A percentile compares a stretch with the other conserved stretches of the same genome.
phyloP scores from a whole-genome alignment of 169 alveolate species.

The Toxoplasma gondii region DNA sequence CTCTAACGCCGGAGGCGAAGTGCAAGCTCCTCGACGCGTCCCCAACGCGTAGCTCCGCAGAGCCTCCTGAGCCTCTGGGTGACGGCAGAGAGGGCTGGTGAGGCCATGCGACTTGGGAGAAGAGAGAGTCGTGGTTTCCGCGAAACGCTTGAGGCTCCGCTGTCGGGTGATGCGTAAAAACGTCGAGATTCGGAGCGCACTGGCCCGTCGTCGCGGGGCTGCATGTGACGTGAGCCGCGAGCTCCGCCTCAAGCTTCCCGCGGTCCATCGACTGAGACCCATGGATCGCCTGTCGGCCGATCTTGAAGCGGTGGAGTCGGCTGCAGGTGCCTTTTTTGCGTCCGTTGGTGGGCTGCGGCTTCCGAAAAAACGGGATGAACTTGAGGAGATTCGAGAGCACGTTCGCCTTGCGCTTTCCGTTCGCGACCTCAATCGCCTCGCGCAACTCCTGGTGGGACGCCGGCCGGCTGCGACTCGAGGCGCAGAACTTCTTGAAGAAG shows the following conservation, averaged over 20 bases:
- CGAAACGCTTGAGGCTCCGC: background rate
- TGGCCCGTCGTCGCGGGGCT: background rate
- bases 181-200: background rate
- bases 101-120: background rate
- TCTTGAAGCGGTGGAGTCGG: background rate
- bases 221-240: background rate
- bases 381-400: constrained; percentile 6
- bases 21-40: too few species aligned
- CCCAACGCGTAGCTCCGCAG: too few species aligned
- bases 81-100: too few species aligned
- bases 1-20: too few species aligned
- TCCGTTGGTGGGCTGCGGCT: background rate
- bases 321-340: background rate
- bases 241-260: background rate
- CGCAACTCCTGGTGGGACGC: constrained; percentile 44
- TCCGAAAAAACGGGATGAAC: background rate
- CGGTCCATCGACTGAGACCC: background rate
- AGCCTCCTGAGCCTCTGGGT: too few species aligned
- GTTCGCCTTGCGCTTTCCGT: constrained; percentile 40
- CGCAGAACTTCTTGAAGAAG: constrained; percentile 17
- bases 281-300: background rate
- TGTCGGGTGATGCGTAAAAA: background rate
- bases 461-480: constrained; percentile 2
- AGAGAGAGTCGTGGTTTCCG: background rate
- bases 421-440: constrained; percentile 53